Evolutionary conservation across 305 asterid genomes (phyloP).

Genomic region (Solanum hybrid): DNA sequence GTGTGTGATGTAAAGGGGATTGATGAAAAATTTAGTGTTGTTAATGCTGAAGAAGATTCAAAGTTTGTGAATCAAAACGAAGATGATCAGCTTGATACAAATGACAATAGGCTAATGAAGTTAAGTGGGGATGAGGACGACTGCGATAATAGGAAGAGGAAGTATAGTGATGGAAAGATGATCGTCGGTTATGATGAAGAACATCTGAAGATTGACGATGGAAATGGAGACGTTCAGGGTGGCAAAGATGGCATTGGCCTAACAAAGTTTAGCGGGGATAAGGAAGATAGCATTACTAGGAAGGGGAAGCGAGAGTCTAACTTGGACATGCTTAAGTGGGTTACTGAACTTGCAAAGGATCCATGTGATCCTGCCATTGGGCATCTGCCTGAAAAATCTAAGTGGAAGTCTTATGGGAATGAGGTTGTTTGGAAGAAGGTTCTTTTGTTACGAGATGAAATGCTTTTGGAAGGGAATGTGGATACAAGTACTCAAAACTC

Average conservation of each 20-base stretch:
- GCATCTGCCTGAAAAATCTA: constrained; percentile 32
- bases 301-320: constrained; percentile 41
- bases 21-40: neutral
- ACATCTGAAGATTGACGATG: neutral
- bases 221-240: neutral
- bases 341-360: constrained; percentile 36
- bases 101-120: neutral
- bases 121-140: neutral
- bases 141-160: neutral
- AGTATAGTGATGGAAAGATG: neutral
- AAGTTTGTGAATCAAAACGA: neutral
- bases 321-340: constrained; percentile 36
- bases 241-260: constrained; percentile 3
- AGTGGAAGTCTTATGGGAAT: constrained; percentile 45
- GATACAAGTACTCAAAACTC: constrained; percentile 33
- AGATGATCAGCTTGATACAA: neutral
- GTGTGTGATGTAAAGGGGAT: neutral
- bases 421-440: constrained; percentile 51
- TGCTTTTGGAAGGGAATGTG: constrained; percentile 27
- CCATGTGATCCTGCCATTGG: constrained; percentile 35
- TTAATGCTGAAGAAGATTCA: neutral
- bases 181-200: neutral
- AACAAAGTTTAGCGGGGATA: neutral
- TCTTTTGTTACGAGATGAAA: constrained; percentile 35
- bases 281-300: constrained; percentile 4